Evolutionary conservation across 371 early-diverging fungal genomes (phyloP).

Genomic region (Apophysomyces trapeziformis): DNA sequence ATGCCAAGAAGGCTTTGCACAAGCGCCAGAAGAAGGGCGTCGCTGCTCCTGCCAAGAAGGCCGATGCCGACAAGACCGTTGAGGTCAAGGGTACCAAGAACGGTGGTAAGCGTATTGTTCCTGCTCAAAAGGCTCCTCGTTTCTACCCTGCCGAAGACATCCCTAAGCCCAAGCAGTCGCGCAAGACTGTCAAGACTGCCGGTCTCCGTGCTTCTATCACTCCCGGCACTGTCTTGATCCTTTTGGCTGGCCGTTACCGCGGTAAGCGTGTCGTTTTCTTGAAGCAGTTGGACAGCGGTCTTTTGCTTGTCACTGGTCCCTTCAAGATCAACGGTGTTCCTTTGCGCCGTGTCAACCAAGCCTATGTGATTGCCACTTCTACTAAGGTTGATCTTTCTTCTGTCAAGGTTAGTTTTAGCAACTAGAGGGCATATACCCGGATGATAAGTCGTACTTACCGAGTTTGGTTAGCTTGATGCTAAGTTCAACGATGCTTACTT

Average conservation of each 20-base stretch:
- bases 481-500: slow-evolving; percentile 95
- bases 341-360: slow-evolving; percentile 97
- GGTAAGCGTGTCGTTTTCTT: slow-evolving; percentile 99
- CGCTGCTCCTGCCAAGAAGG: slow-evolving; percentile 55
- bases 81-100: slow-evolving; percentile 85
- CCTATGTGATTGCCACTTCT: slow-evolving; percentile 98
- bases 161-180: slow-evolving; percentile 74
- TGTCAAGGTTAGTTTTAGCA: slow-evolving; percentile 60
- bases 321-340: slow-evolving; percentile 98
- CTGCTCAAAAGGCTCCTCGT: slow-evolving; percentile 74
- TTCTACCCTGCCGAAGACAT: slow-evolving; percentile 92
- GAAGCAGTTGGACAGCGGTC: slow-evolving; percentile 94
- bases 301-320: slow-evolving; percentile 97
- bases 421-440: background rate
- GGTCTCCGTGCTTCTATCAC: slow-evolving; percentile 89
- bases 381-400: slow-evolving; percentile 91
- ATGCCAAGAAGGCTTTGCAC: slow-evolving; percentile 85
- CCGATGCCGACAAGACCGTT: slow-evolving; percentile 70
- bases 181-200: slow-evolving; percentile 80
- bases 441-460: background rate
- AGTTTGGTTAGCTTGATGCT: slow-evolving; percentile 55
- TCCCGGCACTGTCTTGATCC: slow-evolving; percentile 97
- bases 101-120: slow-evolving; percentile 77
- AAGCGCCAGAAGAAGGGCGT: slow-evolving; percentile 74
- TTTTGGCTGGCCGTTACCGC: slow-evolving; percentile 96